Evolutionary conservation across 805 yeast species (phyloP), one percentile per base, ranked within the genome.

Genomic region (Tetrapisispora nanseiensis): DNA sequence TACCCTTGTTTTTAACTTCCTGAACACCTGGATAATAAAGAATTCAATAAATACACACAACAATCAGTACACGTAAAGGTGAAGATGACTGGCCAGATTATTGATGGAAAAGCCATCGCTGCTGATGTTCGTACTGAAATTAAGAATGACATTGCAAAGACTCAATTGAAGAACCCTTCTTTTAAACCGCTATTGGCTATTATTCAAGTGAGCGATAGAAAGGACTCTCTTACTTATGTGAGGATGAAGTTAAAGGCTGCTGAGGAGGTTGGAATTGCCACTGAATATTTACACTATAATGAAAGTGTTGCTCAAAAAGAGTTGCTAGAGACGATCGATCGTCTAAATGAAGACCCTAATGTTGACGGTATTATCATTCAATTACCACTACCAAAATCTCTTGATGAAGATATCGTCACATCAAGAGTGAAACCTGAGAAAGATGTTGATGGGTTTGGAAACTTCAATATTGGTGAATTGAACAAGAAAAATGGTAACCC

Each of bases 401-500:
- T 89, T 45, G 76, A 84, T 59, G 97, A 90, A 68, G 78, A 82
- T 36, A 63, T 65, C 37, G 72, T 92, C 51, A 92, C 97, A 37
- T 78, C 81, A 55, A 72, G 87, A 1, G 97, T 90, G n/a, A 65
- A 71, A 10, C 75, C 84, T 13, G 78, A 74, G 34, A 90, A 90
- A 67, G 98, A 90, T 56, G 95, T 92, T 37, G 98, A 90, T 62
- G 98, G 98, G 2, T 92, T 90, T 56, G 92, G 89, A 33, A 78
- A 87, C 43, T 73, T 71, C 55, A 92, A 92, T 62, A 79, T 86
- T 44, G 97, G 97, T 46, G 97, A 90, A 59, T 72, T 90, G 45
- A 76, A 89, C 52, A 86, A 87, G 65, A 78, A 84, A 51, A 86
- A 86, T 41, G 96, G 97, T 19, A 59, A 68, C 29, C 95, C 97